Evolutionary conservation across 306 rosid genomes (phyloP).

Genomic region (Rosa chinensis): DNA sequence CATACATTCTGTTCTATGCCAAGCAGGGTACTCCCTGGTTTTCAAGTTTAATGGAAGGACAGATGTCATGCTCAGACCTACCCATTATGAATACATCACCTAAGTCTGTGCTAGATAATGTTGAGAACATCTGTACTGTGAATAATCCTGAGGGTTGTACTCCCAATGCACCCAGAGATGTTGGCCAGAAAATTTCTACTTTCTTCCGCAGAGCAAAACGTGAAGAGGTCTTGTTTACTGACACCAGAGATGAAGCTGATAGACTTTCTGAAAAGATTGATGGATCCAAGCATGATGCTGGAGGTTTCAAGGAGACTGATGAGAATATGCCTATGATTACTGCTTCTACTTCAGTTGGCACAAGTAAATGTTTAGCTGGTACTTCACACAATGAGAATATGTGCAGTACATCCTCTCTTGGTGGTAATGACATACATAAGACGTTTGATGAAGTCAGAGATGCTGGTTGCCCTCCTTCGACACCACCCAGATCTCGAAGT

Average conservation of each 20-base stretch:
- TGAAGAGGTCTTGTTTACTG: constrained; percentile 23
- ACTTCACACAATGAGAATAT: constrained; percentile 12
- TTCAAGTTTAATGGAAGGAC: constrained; percentile 41
- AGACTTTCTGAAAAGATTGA: background rate
- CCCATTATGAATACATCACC: constrained; percentile 50
- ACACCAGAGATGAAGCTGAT: constrained; percentile 23
- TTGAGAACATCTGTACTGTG: constrained; percentile 17
- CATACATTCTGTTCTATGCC: constrained; percentile 81
- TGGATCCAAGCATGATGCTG: constrained; percentile 19
- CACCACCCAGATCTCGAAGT: constrained; percentile 60
- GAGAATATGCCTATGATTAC: background rate
- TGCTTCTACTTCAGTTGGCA: constrained; percentile 17
- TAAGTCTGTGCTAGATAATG: constrained; percentile 63
- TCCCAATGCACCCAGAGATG: constrained; percentile 24
- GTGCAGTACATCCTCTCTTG: constrained; percentile 15
- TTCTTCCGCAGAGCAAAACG: constrained; percentile 11
- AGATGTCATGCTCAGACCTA: constrained; percentile 20
- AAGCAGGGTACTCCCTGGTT: constrained; percentile 79
- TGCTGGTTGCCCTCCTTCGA: constrained; percentile 40
- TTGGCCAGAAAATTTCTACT: constrained; percentile 18
- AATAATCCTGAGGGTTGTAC: constrained; percentile 12
- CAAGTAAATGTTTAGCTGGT: constrained; percentile 6
- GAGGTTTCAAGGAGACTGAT: constrained; percentile 14
- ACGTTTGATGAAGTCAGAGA: constrained; percentile 23
- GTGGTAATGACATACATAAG: constrained; percentile 1